These are phyloP conservation scores for Carallia pectinifolia DNA, from an alignment of 345 rosid genomes.

Conservation along the genomic window DNA sequence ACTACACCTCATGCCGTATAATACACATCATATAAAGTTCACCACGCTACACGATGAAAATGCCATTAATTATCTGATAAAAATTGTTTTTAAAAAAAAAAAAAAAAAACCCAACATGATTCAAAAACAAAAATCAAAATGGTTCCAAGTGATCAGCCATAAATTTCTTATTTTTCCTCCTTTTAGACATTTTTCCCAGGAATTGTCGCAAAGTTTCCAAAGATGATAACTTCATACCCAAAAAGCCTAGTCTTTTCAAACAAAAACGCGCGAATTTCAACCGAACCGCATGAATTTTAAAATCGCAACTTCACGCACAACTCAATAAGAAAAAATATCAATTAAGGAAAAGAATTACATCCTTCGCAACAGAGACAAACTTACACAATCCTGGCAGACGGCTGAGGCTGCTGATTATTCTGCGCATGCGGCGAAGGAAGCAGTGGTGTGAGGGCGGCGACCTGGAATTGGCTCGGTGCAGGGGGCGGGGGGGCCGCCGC, in stretches of 20 bases:
- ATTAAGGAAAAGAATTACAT: background rate
- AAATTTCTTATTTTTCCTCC: too few species aligned
- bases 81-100: too few species aligned
- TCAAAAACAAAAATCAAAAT: too few species aligned
- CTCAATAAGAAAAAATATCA: background rate
- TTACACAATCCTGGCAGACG: constrained; percentile 57
- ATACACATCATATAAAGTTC: too few species aligned
- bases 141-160: too few species aligned
- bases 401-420: constrained; percentile 26
- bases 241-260: constrained; percentile 2
- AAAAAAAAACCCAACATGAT: too few species aligned
- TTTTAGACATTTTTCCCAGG: too few species aligned
- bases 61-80: too few species aligned
- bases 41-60: too few species aligned
- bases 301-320: background rate
- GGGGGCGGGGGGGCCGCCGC: background rate
- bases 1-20: constrained; percentile 3
- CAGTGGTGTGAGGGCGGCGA: constrained; percentile 16
- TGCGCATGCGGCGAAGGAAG: constrained; percentile 26
- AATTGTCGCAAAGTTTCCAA: background rate
- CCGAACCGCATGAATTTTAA: background rate
- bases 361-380: constrained; percentile 19
- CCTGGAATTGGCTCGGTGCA: constrained; percentile 18
- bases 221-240: background rate
- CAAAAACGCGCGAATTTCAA: background rate